phyloP scores from a whole-genome alignment of 2,329 filamentous ascomycete genomes.

The Parasarocladium wereldwijsianum region DNA sequence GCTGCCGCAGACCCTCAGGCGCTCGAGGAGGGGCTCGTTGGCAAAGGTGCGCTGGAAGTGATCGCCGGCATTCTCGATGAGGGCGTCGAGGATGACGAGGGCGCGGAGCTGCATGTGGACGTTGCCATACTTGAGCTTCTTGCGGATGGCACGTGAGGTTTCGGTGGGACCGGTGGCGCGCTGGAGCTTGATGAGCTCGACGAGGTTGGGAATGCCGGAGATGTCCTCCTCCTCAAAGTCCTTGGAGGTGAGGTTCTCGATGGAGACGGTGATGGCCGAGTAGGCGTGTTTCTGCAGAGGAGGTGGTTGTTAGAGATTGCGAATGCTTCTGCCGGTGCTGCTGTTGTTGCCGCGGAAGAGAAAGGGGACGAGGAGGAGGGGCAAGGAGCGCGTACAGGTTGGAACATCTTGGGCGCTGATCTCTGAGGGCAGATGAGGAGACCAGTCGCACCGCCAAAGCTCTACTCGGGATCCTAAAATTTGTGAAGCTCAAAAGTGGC shows the following conservation, averaged over 20 bases:
- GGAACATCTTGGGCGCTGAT: conserved; percentile 3
- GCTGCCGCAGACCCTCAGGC: conserved; percentile 73
- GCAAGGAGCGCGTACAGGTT: conserved; percentile 4
- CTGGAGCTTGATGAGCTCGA: conserved; percentile 88
- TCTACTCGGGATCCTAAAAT: not conserved
- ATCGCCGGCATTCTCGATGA: conserved; percentile 86
- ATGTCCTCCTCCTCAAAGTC: conserved; percentile 82
- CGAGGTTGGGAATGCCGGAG: conserved; percentile 80
- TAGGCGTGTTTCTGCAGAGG: conserved; percentile 53
- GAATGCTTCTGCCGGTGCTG: not conserved
- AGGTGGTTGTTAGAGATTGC: not conserved
- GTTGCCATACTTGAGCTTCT: conserved; percentile 97
- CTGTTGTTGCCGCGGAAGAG: too few relatives aligned
- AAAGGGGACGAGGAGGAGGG: not conserved
- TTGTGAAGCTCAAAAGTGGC: not conserved
- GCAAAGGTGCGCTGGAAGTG: conserved; percentile 78
- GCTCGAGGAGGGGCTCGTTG: conserved; percentile 83
- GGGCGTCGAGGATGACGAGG: conserved; percentile 74
- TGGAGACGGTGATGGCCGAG: conserved; percentile 81
- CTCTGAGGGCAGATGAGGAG: conserved; percentile 2
- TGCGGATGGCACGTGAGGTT: conserved; percentile 80
- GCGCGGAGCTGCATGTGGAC: conserved; percentile 85
- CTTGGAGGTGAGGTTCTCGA: conserved; percentile 84
- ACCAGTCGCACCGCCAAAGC: not conserved
- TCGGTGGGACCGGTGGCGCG: conserved; percentile 73